Base-by-base conservation (phyloP, 176 grass and related monocot species). In the Triticum urartu region DNA sequence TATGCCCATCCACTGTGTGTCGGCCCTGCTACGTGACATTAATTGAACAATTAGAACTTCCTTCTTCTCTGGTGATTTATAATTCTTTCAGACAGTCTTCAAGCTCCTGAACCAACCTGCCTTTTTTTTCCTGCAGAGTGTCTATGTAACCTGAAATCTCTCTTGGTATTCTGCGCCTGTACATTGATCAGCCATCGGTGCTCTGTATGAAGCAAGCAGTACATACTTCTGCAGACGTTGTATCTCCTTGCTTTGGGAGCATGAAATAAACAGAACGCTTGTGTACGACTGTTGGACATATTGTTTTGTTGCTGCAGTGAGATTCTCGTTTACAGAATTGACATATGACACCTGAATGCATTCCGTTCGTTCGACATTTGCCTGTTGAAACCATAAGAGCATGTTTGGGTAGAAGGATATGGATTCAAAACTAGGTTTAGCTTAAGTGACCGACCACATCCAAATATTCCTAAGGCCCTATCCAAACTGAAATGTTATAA, bases 181-280 rank as follows among this genome's bases (percentile, higher is more conserved):
- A 34, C 42, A 63, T 73, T 20, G 43, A 25, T 34, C 45, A 30
- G 15, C 33, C 66, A 60, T 54, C 43, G 65, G 60, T 58, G 66
- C 30, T 79, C 20, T 38, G 79, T 72, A 54, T 78, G 8, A 67
- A 77, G 28, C 20, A 78, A 17, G 0, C 5, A 50, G 11, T 5
- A 28, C 66, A 77, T 73, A 79, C 75, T 78, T 42, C 25, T 47
- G 35, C 9, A 79, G 25, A 12, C 25, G 25, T 75, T 68, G 74
- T 83, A 47, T 28, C 6, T 45, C 22, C 14, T 81, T 48, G 20
- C 20, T 59, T 38, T 63, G 61, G 7, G 45, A 60, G 30, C 26
- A 35, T 21, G 74, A 43, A 87, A 79, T 66, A 83, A 74, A 75
- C 25, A 43, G 3, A 15, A 43, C 75, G 73, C 26, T 75, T 69